Base-by-base conservation (phyloP, 768 basidiomycete genomes). In the Pleurotus eryngii region DNA sequence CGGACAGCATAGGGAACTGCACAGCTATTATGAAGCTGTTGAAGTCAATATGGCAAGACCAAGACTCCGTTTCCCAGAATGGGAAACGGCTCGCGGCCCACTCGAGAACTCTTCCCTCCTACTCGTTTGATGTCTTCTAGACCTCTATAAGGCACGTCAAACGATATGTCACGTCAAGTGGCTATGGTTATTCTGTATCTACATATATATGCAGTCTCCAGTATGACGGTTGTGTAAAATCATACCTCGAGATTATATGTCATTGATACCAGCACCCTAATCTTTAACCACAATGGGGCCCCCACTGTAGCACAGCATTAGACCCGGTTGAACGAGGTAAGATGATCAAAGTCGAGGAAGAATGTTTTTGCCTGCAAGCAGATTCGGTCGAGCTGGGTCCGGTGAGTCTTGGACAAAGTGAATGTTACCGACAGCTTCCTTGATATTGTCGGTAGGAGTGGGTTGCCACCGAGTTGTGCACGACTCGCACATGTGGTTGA, bases 1-100 rank as follows among this genome's bases (percentile, higher is more conserved):
- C 71, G 17, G 79, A 82, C 54, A 75, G 75, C 7, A 77, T 86
- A 17, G 90, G 90, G 26, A 92, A 92, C 63, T 83, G 84, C 56
- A 64, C 70, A 17, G 75, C 81, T 46, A 83, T 87, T 26, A 70
- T 70, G 45, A 49, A 60, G 8, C 70, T 91, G 59, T 78, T 93
- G 66, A 69, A 76, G 51, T 59, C 69, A 30, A 79, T 92, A 51
- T 91, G 90, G 90, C 49, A 57, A 1, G 64, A 73, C 22, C 73
- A 79, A 35, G 72, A 72, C 55, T 45, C 60, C 22, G 53, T 61
- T 38, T 48, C 58, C 54, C 59, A 53, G 14, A 63, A 56, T 5
- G 68, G 63, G 42, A 71, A 17, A 50, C 7, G 22, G n/a, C 49
- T 5, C 24, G 12, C 2, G 49, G 37, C 15, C 42, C 42, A 42